phyloP scores from a whole-genome alignment of 208 protist genomes.

The Crithidia fasciculata region DNA sequence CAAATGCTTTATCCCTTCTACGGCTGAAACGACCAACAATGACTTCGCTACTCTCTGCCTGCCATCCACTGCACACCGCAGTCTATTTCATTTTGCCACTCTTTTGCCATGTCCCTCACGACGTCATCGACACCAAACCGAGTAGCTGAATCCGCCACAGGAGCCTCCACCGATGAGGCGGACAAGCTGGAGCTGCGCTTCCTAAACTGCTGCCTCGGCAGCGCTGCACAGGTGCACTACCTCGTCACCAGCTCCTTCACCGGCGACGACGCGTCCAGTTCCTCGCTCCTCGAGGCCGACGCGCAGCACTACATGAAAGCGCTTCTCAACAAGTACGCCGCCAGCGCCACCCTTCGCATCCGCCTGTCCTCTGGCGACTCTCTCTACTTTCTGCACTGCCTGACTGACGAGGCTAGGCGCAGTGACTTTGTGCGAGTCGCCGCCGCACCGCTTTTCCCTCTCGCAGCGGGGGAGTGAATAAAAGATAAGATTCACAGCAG shows the following conservation, averaged over 20 bases:
- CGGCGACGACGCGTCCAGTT: constrained; percentile 18
- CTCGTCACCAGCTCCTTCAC: constrained; percentile 61
- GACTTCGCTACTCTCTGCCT: too few species aligned
- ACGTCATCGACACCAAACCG: not conserved
- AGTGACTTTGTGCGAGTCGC: constrained; percentile 69
- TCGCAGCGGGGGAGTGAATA: constrained; percentile 15
- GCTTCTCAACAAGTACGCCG: constrained; percentile 54
- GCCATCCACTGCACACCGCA: too few species aligned
- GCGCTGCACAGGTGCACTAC: constrained; percentile 61
- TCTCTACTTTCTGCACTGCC: constrained; percentile 75
- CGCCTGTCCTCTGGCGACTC: constrained; percentile 44
- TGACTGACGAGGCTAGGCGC: constrained; percentile 57
- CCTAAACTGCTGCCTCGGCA: constrained; percentile 65
- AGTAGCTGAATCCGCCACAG: too few species aligned
- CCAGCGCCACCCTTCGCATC: constrained; percentile 43
- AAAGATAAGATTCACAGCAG: not conserved
- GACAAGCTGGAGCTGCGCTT: constrained; percentile 46
- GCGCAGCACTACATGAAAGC: constrained; percentile 61
- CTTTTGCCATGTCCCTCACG: not conserved
- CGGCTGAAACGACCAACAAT: too few species aligned
- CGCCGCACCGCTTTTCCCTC: constrained; percentile 55
- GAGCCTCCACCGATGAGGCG: not conserved
- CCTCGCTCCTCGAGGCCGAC: constrained; percentile 48
- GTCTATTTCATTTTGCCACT: not conserved
- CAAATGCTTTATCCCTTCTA: too few species aligned